Percentiles rank a stretch among this genome's conserved stretches.
These are phyloP conservation scores for Colletotrichum caudatum DNA, from an alignment of 2,329 filamentous ascomycete genomes.

Conservation along the genomic window DNA sequence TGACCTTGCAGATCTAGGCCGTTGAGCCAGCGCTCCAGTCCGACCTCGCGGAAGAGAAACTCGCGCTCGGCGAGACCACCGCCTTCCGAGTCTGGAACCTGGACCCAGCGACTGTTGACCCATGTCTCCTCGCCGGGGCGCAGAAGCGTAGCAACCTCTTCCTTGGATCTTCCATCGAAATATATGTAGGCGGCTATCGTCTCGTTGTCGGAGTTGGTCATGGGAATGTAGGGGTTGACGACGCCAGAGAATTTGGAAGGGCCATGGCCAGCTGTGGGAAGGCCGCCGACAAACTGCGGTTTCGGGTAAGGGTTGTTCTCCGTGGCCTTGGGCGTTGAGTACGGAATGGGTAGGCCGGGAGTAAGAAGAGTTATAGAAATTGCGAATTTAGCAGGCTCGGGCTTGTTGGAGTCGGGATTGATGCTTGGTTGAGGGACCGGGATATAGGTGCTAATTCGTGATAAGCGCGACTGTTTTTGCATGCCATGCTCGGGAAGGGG, in stretches of 20 bases:
- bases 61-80: conserved; percentile 96
- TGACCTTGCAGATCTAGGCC: conserved; percentile 94
- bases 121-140: conserved; percentile 96
- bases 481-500: conserved; percentile 94
- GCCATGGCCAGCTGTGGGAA: conserved; percentile 67
- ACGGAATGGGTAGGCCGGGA: conserved; percentile 87
- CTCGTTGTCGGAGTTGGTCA: conserved; percentile 94
- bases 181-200: conserved; percentile 99
- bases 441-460: conserved; percentile 96
- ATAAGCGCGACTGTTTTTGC: conserved; percentile 90
- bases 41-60: conserved; percentile 96
- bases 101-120: conserved; percentile 99
- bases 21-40: conserved; percentile 95
- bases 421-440: conserved; percentile 91
- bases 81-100: conserved; percentile 89
- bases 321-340: conserved; percentile 87
- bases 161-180: conserved; percentile 94
- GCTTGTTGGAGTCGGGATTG: conserved; percentile 71
- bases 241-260: conserved; percentile 62
- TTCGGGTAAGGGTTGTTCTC: conserved; percentile 82
- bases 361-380: conserved; percentile 98
- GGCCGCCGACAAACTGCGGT: conserved; percentile 81
- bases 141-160: conserved; percentile 95
- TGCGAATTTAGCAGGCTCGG: conserved; percentile 95
- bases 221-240: conserved; percentile 89